Conservation (phyloP, 257 asterid genomes). For the Cruciata laevipes region DNA sequence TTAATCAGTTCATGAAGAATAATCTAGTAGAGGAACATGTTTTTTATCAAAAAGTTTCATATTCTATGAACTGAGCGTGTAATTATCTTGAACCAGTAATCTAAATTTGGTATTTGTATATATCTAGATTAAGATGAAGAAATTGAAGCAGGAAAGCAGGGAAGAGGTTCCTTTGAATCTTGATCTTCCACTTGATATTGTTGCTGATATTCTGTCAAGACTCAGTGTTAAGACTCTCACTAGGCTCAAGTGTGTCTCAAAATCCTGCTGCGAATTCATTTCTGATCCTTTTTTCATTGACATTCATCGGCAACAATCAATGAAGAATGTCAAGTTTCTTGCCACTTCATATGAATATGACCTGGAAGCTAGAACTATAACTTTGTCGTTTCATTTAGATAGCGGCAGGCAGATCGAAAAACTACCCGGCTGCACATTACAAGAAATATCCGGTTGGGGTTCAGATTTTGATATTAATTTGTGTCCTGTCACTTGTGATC, state of each 20-base stretch:
- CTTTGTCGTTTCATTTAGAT: not conserved
- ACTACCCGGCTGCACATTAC: not conserved
- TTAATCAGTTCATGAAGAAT: not conserved
- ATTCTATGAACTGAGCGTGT: not conserved
- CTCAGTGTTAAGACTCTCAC: conserved; percentile 4
- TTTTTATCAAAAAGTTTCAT: not conserved
- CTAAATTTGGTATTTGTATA: not conserved
- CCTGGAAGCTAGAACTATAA: not conserved
- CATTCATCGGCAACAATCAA: not conserved
- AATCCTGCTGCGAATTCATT: not conserved
- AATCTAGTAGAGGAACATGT: not conserved
- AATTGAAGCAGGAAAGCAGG: not conserved
- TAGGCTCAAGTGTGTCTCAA: conserved; percentile 1
- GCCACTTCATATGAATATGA: not conserved
- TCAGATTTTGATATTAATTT: not conserved
- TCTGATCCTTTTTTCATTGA: not conserved
- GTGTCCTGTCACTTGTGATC: conserved; percentile 2
- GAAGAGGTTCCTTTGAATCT: not conserved
- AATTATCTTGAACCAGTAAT: not conserved
- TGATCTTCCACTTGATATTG: not conserved
- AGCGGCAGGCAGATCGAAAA: not conserved
- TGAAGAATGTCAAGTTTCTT: conserved; percentile 3
- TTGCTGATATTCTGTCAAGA: not conserved
- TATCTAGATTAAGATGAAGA: not conserved
- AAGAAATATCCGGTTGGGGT: not conserved